Conservation (phyloP, 2,329 filamentous ascomycete genomes). For the Cercospora sp. region DNA sequence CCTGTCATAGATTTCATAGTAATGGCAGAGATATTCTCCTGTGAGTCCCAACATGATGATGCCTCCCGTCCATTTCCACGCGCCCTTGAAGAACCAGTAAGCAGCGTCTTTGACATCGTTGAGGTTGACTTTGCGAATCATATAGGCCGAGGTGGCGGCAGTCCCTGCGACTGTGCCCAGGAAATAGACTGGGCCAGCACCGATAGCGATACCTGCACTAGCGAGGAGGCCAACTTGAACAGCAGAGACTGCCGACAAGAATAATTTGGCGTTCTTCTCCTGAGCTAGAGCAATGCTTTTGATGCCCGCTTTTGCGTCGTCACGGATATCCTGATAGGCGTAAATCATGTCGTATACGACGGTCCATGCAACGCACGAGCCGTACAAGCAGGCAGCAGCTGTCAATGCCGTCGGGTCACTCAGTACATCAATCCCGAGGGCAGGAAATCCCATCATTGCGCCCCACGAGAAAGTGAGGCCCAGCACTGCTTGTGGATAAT, state of each 20-base stretch:
- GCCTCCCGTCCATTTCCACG: conserved; percentile 59
- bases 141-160: conserved; percentile 54
- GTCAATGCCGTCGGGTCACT: conserved; percentile 61
- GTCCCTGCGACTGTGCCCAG: conserved; percentile 60
- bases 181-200: conserved; percentile 61
- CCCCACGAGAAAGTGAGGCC: conserved; percentile 89
- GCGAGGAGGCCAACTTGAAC: conserved; percentile 69
- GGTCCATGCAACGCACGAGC: conserved; percentile 81
- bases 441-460: conserved; percentile 82
- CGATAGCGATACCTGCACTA: conserved; percentile 65
- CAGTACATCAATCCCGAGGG: conserved; percentile 74
- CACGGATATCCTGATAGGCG: conserved; percentile 86
- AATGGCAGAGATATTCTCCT: conserved; percentile 51
- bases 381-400: conserved; percentile 69
- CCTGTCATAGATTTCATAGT: conserved; percentile 18
- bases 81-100: conserved; percentile 66
- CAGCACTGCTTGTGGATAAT: conserved; percentile 82
- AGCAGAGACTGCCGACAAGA: conserved; percentile 68
- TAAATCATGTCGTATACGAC: conserved; percentile 92
- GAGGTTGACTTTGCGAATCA: conserved; percentile 61
- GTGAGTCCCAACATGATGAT: conserved; percentile 57
- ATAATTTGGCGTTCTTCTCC: conserved; percentile 71
- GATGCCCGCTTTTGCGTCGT: conserved; percentile 82
- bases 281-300: conserved; percentile 84
- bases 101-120: conserved; percentile 60